These are phyloP conservation scores for Funneliformis caledonium DNA, from an alignment of 371 early-diverging fungal species.

Conservation along the genomic window DNA sequence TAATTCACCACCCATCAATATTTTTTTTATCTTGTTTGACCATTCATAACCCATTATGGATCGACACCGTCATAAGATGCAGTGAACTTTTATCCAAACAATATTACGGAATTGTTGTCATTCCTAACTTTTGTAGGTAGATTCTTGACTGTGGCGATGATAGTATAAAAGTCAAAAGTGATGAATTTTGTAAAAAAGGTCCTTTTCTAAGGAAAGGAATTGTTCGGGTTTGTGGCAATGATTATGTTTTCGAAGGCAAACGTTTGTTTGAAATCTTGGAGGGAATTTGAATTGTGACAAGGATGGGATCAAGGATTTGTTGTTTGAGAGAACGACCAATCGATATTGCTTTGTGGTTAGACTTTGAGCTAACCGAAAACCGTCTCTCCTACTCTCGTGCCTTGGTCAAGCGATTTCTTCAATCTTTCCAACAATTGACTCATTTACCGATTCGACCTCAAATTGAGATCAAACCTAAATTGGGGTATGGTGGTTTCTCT, in stretches of 20 bases:
- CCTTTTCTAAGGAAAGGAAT: background rate
- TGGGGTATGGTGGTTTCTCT: constrained; percentile 9
- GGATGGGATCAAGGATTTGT: background rate
- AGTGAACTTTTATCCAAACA: constrained; percentile 4
- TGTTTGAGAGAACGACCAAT: constrained; percentile 19
- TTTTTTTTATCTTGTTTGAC: constrained; percentile 7
- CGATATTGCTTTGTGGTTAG: constrained; percentile 22
- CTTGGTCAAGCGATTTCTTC: constrained; percentile 15
- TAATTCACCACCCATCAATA: constrained; percentile 17
- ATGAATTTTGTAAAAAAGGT: constrained; percentile 1
- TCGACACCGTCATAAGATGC: constrained; percentile 15
- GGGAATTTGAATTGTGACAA: background rate
- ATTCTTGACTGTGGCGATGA: constrained; percentile 23
- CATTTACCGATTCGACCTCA: constrained; percentile 13
- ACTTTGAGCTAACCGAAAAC: constrained; percentile 29
- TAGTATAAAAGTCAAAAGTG: constrained; percentile 32
- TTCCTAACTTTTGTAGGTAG: constrained; percentile 16
- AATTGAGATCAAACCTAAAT: constrained; percentile 28
- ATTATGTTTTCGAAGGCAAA: constrained; percentile 23
- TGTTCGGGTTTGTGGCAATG: constrained; percentile 30
- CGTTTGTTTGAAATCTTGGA: background rate
- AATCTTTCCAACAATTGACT: background rate
- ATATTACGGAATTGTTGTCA: constrained; percentile 34
- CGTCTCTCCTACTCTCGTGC: constrained; percentile 12
- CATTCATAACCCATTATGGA: constrained; percentile 11